Base-by-base conservation (phyloP, 768 basidiomycete genomes). In the Lactarius akahatsu region DNA sequence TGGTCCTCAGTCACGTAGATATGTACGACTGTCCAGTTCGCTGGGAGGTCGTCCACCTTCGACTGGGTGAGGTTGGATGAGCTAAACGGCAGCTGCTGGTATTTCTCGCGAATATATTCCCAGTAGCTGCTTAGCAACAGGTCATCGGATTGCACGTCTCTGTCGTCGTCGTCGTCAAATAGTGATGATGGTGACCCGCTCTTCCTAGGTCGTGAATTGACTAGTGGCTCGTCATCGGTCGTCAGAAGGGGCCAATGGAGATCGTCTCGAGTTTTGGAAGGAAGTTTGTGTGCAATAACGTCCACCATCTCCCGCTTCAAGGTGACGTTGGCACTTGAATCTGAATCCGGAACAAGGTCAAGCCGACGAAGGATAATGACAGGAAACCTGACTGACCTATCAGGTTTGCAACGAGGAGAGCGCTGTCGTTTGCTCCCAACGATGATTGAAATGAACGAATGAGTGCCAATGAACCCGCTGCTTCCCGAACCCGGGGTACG, bases 271-370 rank as follows among this genome's bases (percentile, higher is more conserved):
- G 74, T 65, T 3, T 74, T 73, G 1, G 79, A 73, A 2, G 80
- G 78, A 65, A 90, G 85, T 74, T 97, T 97, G 72, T 85, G 76
- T 1, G 84, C 81, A 58, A 96, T 89, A 18, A 85, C 85, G 69
- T 96, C 94, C 18, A 95, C 75, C 80, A 98, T 85, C 73, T 98
- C 96, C 20, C 93, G 84, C 10, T 88, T 86, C 1, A 97, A 80
- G 0, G 93, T 94, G 55, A 95, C 83, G 5, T 91, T 85, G 0
- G 88, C 80, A 2, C 88, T 87, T 16, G 83, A 78, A 74, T 96
- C 96, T 96, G 69, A 10, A 43, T 20, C 59, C 13, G n/a, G 40
- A 28, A 61, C 30, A 10, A 36, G 30, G 50, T 62, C 57, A 41
- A 57, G 9, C n/a, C 47, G 26, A 34, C 30, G 28, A 60, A 38